A percentile compares a stretch with the other conserved stretches of the same genome.
Evolutionary conservation across 306 rosid genomes (phyloP).

Genomic region (Dryas alaskensis): DNA sequence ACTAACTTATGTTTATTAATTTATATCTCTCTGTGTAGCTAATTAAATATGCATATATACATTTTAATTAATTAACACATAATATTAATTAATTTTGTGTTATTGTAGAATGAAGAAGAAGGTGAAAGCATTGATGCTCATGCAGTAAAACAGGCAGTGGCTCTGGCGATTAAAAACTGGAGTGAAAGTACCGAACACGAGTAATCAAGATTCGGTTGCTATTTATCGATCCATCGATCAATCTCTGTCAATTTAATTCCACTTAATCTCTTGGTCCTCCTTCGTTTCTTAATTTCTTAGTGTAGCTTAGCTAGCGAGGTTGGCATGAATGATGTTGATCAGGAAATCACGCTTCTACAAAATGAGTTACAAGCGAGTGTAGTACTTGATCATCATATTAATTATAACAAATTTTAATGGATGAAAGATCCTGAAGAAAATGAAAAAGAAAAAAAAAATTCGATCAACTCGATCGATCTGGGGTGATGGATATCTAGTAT

Average conservation of each 20-base stretch:
- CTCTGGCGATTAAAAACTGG: conserved; percentile 53
- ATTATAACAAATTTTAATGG: not conserved
- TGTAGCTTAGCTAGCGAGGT: conserved; percentile 10
- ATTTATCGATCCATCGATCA: not conserved
- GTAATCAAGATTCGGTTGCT: conserved; percentile 23
- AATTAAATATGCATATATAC: not conserved
- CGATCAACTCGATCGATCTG: not conserved
- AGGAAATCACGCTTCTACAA: not conserved
- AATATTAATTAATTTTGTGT: not conserved
- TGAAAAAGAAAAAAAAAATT: not conserved
- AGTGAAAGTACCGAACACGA: conserved; percentile 36
- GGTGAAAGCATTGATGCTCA: conserved; percentile 43
- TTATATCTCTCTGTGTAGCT: not conserved
- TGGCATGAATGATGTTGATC: conserved; percentile 16
- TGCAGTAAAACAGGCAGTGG: conserved; percentile 46
- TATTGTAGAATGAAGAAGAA: conserved; percentile 43
- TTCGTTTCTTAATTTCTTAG: not conserved
- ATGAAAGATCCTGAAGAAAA: not conserved
- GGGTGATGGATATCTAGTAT: no score
- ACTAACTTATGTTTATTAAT: no score
- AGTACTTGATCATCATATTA: conserved; percentile 5
- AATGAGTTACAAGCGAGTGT: not conserved
- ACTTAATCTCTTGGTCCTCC: not conserved
- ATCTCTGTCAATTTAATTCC: not conserved
- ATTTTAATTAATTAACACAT: not conserved